These are phyloP conservation scores for Colletotrichum higginsianum DNA, from an alignment of 2,329 filamentous ascomycete genomes.

Conservation along the genomic window DNA sequence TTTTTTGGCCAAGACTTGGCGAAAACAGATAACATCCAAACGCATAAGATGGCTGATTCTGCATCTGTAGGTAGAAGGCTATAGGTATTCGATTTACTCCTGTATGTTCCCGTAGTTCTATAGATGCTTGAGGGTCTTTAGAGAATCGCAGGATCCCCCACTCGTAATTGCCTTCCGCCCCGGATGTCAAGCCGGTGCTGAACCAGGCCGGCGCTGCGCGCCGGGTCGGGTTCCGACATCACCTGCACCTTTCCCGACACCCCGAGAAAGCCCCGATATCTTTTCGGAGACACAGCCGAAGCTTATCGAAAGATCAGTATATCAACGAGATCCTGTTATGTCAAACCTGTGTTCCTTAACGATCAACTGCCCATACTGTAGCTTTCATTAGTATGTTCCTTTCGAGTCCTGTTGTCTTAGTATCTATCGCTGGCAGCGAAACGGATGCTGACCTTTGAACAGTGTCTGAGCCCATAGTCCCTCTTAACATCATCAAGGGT, in stretches of 20 bases:
- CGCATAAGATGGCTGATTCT: too few relatives aligned
- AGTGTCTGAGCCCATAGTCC: constrained; percentile 37
- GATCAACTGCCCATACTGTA: too few relatives aligned
- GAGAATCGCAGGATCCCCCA: not conserved
- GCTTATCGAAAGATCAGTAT: not conserved
- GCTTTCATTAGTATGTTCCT: too few relatives aligned
- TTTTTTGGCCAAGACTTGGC: too few relatives aligned
- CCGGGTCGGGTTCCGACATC: constrained; percentile 20
- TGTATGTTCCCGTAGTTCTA: too few relatives aligned
- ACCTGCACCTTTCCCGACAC: constrained; percentile 1
- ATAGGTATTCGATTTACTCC: too few relatives aligned
- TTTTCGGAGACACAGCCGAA: constrained; percentile 15
- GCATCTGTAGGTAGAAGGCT: too few relatives aligned
- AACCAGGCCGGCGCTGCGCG: not conserved
- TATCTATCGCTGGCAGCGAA: too few relatives aligned
- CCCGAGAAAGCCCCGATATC: constrained; percentile 16
- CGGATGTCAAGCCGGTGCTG: not conserved
- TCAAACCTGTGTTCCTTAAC: too few relatives aligned
- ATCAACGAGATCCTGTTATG: not conserved
- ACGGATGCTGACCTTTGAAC: constrained; percentile 8
- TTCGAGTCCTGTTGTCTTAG: too few relatives aligned
- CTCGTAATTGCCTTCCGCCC: not conserved
- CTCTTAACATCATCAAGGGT: constrained; percentile 41
- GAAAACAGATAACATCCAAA: too few relatives aligned
- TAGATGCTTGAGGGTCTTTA: not conserved